phyloP scores from a whole-genome alignment of 1,284 basidiomycete genomes.

The Ceratobasidium sp. region DNA sequence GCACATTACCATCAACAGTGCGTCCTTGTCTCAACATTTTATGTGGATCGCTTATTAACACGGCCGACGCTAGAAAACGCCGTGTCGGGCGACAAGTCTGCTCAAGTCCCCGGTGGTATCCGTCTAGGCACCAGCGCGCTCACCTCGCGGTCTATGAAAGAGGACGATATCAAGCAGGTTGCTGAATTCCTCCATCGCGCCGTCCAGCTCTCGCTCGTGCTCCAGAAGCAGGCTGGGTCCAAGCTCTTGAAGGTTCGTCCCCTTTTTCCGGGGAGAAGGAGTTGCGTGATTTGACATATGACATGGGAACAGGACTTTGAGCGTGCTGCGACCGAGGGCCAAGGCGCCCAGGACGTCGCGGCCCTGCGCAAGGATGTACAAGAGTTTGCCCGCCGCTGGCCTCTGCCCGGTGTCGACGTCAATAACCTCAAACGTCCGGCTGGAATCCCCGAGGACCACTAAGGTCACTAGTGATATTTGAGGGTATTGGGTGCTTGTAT shows the following conservation, averaged over 20 bases:
- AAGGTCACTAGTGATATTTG: neutral
- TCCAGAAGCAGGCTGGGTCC: conserved; percentile 93
- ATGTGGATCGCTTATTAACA: neutral
- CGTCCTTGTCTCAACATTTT: conserved; percentile 50
- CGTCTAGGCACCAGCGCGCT: conserved; percentile 94
- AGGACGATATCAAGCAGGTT: conserved; percentile 85
- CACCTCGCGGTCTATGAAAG: conserved; percentile 92
- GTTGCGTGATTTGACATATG: neutral
- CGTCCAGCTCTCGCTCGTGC: conserved; percentile 82
- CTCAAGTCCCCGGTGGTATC: conserved; percentile 96
- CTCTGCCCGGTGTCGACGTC: conserved; percentile 89
- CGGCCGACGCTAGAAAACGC: conserved; percentile 80
- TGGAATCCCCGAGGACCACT: conserved; percentile 37
- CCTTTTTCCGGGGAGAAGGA: too few species aligned
- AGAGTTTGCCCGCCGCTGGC: conserved; percentile 85
- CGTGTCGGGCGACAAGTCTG: conserved; percentile 91
- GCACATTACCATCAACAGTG: conserved; percentile 95
- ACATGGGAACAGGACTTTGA: conserved; percentile 73
- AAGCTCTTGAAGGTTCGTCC: conserved; percentile 78
- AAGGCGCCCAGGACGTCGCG: conserved; percentile 73
- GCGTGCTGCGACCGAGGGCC: conserved; percentile 77
- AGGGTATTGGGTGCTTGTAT: neutral
- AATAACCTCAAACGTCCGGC: conserved; percentile 53
- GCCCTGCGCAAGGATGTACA: conserved; percentile 77
- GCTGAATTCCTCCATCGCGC: conserved; percentile 92